These are phyloP conservation scores for Trichoderma hamatum DNA, from an alignment of 2,329 filamentous ascomycete species.

Conservation along the genomic window DNA sequence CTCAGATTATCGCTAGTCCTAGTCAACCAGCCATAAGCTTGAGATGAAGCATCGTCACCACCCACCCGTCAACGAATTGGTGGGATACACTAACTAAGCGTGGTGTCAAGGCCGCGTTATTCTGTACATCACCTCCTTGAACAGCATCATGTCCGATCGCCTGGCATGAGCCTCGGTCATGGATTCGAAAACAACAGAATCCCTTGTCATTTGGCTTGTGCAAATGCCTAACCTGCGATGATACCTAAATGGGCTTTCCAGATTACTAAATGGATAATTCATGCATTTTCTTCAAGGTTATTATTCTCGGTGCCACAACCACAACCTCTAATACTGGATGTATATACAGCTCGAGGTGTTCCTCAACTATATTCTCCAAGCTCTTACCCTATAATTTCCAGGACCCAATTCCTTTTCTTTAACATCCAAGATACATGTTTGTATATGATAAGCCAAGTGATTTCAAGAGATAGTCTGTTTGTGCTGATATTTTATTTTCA, in stretches of 20 bases:
- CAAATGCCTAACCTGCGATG: conserved; percentile 11
- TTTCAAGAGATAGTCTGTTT: not conserved
- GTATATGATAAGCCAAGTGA: conserved; percentile 28
- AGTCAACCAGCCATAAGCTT: not conserved
- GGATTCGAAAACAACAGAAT: not conserved
- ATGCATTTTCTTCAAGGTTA: not conserved
- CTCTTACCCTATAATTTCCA: not conserved
- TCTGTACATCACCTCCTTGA: conserved; percentile 3
- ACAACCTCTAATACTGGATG: not conserved
- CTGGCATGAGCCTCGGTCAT: conserved; percentile 19
- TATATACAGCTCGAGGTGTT: not conserved
- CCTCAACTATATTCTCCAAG: not conserved
- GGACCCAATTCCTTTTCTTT: conserved; percentile 6
- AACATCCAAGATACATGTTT: conserved; percentile 34
- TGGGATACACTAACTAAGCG: conserved; percentile 1
- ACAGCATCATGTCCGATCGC: conserved; percentile 11
- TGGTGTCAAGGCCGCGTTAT: not conserved
- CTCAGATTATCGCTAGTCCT: not conserved
- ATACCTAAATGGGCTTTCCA: not conserved
- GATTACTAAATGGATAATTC: not conserved
- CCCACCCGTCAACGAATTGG: not conserved
- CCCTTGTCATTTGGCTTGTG: conserved; percentile 23
- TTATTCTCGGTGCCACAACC: not conserved
- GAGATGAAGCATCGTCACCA: conserved; percentile 4
- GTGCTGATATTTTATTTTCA: not conserved